Percentiles rank a stretch among this genome's conserved stretches.
phyloP scores from a whole-genome alignment of 306 rosid species.

The Mucuna pruriens region DNA sequence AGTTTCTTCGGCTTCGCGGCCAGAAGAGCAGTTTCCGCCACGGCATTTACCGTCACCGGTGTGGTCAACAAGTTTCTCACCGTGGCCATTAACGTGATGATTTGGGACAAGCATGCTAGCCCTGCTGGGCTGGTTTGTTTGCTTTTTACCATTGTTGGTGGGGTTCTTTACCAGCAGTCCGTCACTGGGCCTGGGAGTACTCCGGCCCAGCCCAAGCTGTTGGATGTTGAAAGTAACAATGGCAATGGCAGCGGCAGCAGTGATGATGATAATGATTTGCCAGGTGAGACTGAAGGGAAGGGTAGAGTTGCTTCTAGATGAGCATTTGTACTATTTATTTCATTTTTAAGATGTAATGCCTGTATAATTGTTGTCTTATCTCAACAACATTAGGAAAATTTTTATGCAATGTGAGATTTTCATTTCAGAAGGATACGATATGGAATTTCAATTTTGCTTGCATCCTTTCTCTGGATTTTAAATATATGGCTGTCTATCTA shows the following conservation, averaged over 20 bases:
- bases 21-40: conserved; percentile 87
- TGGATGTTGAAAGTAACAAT: conserved; percentile 40
- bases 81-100: conserved; percentile 81
- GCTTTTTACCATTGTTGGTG: conserved; percentile 81
- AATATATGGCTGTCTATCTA: background rate
- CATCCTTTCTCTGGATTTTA: conserved; percentile 10
- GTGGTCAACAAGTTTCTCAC: conserved; percentile 97
- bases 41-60: conserved; percentile 94
- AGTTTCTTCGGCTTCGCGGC: conserved; percentile 98
- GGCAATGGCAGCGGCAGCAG: background rate
- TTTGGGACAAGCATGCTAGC: conserved; percentile 99
- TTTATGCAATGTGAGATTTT: conserved; percentile 38
- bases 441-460: conserved; percentile 32
- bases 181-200: conserved; percentile 59
- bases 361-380: conserved; percentile 38
- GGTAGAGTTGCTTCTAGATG: conserved; percentile 69
- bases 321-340: conserved; percentile 49
- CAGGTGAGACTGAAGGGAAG: conserved; percentile 53
- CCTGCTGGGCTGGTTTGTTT: conserved; percentile 87
- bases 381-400: conserved; percentile 31
- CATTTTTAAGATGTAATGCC: conserved; percentile 33
- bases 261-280: conserved; percentile 48
- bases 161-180: conserved; percentile 91
- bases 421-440: conserved; percentile 35
- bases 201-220: conserved; percentile 53